Base-by-base conservation (phyloP, 805 yeast genomes). In the Cyberlindnera saturnus region DNA sequence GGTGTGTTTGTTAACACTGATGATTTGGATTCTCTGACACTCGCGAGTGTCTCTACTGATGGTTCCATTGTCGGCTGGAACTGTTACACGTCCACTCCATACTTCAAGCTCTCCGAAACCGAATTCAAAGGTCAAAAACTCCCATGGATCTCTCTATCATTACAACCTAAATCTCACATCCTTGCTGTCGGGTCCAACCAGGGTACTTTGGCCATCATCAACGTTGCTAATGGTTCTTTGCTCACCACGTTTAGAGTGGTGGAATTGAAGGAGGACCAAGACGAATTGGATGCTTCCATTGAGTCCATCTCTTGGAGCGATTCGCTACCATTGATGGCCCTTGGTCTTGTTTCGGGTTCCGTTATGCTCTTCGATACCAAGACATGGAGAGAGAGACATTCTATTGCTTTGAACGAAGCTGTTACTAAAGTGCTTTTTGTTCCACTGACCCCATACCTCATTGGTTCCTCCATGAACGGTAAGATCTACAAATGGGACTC, bases 61-160 rank as follows among this genome's bases (percentile, higher is more conserved):
- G 89, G 96, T 26, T 70, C 87, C 5, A 76, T 93, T 30, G 81
- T 90, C 44, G 81, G 81, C 45, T 91, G 98, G 98, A 87, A 89
- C 59, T 86, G 90, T 44, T 90, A 78, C 67, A 81, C 91, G 5
- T 81, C 81, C 28, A 79, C 77, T 38, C 78, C 79, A 32, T 72
- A 76, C 49, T 91, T 79, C 70, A 84, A 81, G 56, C 67, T 86
- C 46, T 73, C 75, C 43, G 76, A 79, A 19, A 70, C 71, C 19
- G 85, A 82, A 45, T 77, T 88, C 60, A 83, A 79, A 57, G 95
- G 93, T 28, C 52, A 60, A n/a, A 73, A 75, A 41, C 85, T 93
- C 41, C 95, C 96, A 17, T 93, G 98, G 97, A 91, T 91, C 38
- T 75, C 91, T 5, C 57, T 87, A 23, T 65, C 79, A 10, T 52